Percentiles rank a stretch among this genome's conserved stretches.
Evolutionary conservation across 106 monocot species (phyloP).

Genomic region (Dendrobium chrysotoxum): DNA sequence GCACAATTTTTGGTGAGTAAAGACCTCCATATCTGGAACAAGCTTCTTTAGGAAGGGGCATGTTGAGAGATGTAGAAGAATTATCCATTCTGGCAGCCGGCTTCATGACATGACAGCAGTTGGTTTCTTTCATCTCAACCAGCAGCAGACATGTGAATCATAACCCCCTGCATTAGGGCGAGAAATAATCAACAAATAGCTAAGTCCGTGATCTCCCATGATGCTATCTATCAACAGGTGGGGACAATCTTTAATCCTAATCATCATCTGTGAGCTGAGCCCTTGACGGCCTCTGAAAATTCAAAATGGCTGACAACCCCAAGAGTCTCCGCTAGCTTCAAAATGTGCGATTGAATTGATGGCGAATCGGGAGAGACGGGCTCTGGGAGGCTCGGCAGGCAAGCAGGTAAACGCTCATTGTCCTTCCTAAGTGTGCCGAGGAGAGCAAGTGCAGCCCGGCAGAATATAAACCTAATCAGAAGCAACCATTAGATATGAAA

Average conservation of each 20-base stretch:
- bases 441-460: constrained; percentile 53
- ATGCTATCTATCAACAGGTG: not conserved
- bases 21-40: no score
- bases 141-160: not conserved
- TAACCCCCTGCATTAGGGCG: not conserved
- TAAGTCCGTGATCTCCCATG: not conserved
- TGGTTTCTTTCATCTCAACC: not conserved
- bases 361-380: constrained; percentile 45
- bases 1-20: no score
- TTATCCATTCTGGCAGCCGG: not conserved
- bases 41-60: no score
- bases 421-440: constrained; percentile 19
- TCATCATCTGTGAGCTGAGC: constrained; percentile 10
- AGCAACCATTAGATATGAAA: not conserved
- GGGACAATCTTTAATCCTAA: not conserved
- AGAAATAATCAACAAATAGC: not conserved
- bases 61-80: not conserved
- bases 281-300: constrained; percentile 18
- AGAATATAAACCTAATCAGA: constrained; percentile 70
- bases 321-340: constrained; percentile 42
- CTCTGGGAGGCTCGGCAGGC: constrained; percentile 61
- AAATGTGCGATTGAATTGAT: constrained; percentile 34
- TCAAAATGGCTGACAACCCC: constrained; percentile 45
- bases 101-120: not conserved
- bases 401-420: constrained; percentile 35